Percentiles rank a stretch among this genome's conserved stretches.
Evolutionary conservation across 495 filamentous ascomycete genomes (phyloP).

Genomic region (Amphirosellinia nigrospora): DNA sequence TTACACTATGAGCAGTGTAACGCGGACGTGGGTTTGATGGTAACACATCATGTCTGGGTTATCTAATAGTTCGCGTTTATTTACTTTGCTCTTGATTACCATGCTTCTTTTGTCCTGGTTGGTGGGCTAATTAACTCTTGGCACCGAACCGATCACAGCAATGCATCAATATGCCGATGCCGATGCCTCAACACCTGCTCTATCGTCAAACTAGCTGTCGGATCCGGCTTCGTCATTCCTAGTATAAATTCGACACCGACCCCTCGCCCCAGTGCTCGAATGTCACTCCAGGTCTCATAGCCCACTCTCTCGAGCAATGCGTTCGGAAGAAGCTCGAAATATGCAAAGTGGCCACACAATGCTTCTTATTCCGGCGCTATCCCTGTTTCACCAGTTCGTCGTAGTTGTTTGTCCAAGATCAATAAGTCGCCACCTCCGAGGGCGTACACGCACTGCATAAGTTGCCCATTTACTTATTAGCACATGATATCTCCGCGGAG

Average conservation of each 20-base stretch:
- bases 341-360: not conserved
- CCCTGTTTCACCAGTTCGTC: not conserved
- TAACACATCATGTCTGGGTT: not conserved
- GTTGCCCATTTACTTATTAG: not conserved
- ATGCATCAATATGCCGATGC: too few species aligned
- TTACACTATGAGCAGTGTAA: not conserved
- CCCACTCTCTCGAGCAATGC: not conserved
- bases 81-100: not conserved
- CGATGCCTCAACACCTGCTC: not conserved
- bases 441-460: not conserved
- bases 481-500: not conserved
- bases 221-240: not conserved
- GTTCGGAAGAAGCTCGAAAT: not conserved
- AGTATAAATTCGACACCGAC: too few species aligned
- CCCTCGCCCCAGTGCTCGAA: not conserved
- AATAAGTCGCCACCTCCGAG: not conserved
- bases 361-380: not conserved
- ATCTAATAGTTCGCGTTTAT: constrained; percentile 13
- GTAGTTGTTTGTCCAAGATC: not conserved
- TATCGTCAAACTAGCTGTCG: not conserved
- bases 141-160: not conserved
- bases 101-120: not conserved
- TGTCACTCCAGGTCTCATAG: not conserved
- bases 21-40: not conserved
- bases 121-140: not conserved